Evolutionary conservation across 495 filamentous ascomycete genomes (phyloP), one percentile per base, ranked within the genome.

Genomic region (Viridothelium virens): DNA sequence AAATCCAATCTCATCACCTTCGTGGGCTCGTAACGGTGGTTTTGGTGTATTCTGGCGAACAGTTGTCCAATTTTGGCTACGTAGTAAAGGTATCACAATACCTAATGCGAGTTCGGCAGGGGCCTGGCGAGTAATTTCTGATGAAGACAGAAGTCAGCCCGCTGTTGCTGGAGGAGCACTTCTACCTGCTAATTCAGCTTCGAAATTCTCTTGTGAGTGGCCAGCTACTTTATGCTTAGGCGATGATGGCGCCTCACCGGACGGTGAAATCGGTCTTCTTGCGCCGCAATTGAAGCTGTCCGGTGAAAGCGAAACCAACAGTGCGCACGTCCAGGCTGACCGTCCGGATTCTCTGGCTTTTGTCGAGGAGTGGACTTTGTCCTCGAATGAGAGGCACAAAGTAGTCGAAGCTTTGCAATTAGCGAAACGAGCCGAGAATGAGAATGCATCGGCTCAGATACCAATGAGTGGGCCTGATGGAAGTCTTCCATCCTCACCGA

Each of bases 341-440:
- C 31, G 33, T 14, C 31, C 2, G 48, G 87, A 93, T 72, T 87
- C 89, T 31, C 70, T 96, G 37, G 77, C 80, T 11, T 82, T 84
- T 69, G 89, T 88, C 2, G 85, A 90, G 74, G 75, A 79, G 33
- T 96, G 92, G 92, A 83, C 82, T 69, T 63, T 77, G 68, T 73
- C 76, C 46, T 72, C 80, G 53, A 71, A 76, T 2, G 79, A 84
- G 38, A 73, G 84, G 63, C 82, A 84, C 41, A 79, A 77, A 53
- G 67, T 71, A 2, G 67, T 82, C 2, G 65, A 74, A 36, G 77
- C 77, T 63, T 83, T 82, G 69, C 79, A 77, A 68, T 84, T 79
- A 73, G 83, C 85, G 67, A 79, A 82, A 66, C 78, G 81, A 61
- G 77, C 78, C 37, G 76, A 77, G 68, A 71, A 74, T 63, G 74